Percentiles rank a stretch among this genome's conserved stretches.
Evolutionary conservation across 306 rosid genomes (phyloP).

Genomic region (Boehmeria nivea): DNA sequence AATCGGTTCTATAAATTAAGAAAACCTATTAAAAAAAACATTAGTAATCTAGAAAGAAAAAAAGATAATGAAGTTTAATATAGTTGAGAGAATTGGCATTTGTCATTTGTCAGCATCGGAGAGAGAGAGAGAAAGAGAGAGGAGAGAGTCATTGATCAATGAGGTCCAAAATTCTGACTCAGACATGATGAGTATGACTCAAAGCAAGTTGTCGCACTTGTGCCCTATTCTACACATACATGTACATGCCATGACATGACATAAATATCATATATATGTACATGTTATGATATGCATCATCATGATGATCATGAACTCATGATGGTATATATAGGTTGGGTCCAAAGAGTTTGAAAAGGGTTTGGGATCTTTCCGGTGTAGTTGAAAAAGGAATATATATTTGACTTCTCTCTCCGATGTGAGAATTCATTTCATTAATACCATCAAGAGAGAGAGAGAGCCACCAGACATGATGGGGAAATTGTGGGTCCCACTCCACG

Average conservation of each 20-base stretch:
- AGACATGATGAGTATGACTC: slow-evolving; percentile 45
- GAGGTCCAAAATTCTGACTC: slow-evolving; percentile 51
- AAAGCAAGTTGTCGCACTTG: background rate
- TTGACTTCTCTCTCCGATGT: background rate
- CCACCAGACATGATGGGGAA: slow-evolving; percentile 31
- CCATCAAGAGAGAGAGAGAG: too few species aligned
- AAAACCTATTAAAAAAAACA: too few species aligned
- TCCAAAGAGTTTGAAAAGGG: too few species aligned
- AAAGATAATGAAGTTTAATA: too few species aligned
- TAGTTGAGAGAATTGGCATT: slow-evolving; percentile 24
- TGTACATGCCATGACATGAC: too few species aligned
- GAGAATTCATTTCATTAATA: too few species aligned
- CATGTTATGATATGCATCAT: background rate
- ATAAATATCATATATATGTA: background rate
- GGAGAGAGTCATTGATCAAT: slow-evolving; percentile 24
- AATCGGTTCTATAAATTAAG: too few species aligned
- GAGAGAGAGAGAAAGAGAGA: too few species aligned
- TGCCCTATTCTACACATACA: background rate
- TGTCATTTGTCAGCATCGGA: slow-evolving; percentile 18
- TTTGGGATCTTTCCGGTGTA: too few species aligned
- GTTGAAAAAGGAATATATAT: background rate
- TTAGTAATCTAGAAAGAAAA: too few species aligned
- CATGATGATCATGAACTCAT: too few species aligned
- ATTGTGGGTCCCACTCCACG: slow-evolving; percentile 53
- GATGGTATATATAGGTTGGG: too few species aligned